Conservation (phyloP, 495 filamentous ascomycete species). For the Aspergillus incahuasiensis region DNA sequence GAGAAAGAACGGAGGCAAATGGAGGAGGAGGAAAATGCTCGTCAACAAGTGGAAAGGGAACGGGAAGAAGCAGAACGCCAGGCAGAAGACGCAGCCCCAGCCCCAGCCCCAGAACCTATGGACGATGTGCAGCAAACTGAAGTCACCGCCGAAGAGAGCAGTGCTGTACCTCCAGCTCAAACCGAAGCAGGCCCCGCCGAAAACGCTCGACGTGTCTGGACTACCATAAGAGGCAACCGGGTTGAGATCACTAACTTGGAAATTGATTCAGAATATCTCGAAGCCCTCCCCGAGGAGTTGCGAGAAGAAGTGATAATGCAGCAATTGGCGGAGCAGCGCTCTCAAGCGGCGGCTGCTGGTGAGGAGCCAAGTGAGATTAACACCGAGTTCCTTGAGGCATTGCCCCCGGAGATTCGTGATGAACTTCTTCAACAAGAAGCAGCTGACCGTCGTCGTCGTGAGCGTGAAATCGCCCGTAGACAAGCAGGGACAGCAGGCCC, state of each 20-base stretch:
- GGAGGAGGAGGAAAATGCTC: conserved; percentile 58
- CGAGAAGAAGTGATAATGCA: conserved; percentile 92
- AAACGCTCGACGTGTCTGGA: conserved; percentile 57
- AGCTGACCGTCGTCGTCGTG: conserved; percentile 80
- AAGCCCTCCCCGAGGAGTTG: conserved; percentile 89
- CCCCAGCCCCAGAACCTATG: conserved; percentile 56
- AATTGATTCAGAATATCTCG: conserved; percentile 90
- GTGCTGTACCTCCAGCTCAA: conserved; percentile 26
- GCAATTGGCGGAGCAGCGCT: conserved; percentile 76
- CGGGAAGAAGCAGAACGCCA: conserved; percentile 45
- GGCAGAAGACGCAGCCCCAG: conserved; percentile 37
- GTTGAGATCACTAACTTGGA: conserved; percentile 90
- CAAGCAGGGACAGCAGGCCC: conserved; percentile 48
- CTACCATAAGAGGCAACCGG: conserved; percentile 75
- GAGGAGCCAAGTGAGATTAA: conserved; percentile 84
- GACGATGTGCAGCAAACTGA: conserved; percentile 73
- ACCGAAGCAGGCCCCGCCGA: conserved; percentile 47
- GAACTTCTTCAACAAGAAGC: conserved; percentile 88
- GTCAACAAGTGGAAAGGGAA: conserved; percentile 40
- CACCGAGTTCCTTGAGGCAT: conserved; percentile 88
- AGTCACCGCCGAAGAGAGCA: conserved; percentile 23
- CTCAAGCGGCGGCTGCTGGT: conserved; percentile 71
- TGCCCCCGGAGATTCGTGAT: conserved; percentile 82
- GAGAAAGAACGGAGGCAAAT: conserved; percentile 57
- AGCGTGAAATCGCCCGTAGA: conserved; percentile 71